phyloP scores from a whole-genome alignment of 164 flowering plant species.

The Umbellularia californica region DNA sequence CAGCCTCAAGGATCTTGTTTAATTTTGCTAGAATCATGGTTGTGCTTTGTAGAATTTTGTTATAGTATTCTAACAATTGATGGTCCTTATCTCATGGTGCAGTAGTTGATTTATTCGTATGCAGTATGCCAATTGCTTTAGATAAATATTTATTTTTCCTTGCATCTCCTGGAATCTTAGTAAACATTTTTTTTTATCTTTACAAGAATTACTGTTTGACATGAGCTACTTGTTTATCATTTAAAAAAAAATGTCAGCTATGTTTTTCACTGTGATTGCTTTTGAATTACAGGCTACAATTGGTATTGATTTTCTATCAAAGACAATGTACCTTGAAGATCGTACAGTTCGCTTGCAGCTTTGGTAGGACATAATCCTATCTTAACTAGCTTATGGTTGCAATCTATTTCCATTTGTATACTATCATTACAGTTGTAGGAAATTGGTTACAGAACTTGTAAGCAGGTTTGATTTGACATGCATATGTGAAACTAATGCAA shows the following conservation, averaged over 20 bases:
- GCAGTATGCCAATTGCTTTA: no score
- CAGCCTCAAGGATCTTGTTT: no score
- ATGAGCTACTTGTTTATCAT: neutral
- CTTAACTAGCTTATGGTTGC: neutral
- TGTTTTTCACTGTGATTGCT: neutral
- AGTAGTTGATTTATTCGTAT: no score
- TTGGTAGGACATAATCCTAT: conserved; percentile 42
- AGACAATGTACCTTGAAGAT: conserved; percentile 90
- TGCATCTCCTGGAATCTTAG: no score
- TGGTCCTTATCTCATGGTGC: no score
- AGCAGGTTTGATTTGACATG: no score
- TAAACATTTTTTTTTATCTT: neutral
- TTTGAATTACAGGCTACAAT: conserved; percentile 61
- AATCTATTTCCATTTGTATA: neutral
- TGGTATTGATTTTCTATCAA: conserved; percentile 84
- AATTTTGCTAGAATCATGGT: no score
- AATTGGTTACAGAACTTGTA: neutral
- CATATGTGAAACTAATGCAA: no score
- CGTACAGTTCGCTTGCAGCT: conserved; percentile 80
- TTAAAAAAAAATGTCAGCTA: neutral
- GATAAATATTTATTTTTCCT: no score
- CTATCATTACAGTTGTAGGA: neutral
- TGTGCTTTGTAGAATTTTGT: no score
- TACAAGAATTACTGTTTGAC: no score
- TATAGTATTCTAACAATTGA: no score